Evolutionary conservation across 345 rosid species (phyloP).

Genomic region (Boechera retrofracta): DNA sequence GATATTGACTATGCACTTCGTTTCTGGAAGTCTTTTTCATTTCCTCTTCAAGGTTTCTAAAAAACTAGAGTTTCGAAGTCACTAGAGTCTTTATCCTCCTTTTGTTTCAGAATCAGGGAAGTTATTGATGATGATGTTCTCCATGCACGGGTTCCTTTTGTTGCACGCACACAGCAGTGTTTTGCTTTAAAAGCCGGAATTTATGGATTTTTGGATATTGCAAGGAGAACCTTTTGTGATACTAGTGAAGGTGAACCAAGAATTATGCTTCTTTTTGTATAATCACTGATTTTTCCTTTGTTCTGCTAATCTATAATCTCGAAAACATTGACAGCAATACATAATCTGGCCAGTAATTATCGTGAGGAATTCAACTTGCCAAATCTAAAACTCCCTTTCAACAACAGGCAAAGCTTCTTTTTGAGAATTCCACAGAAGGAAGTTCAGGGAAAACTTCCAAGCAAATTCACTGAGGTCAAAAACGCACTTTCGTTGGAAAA

Average conservation of each 20-base stretch:
- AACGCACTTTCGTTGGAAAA: conserved; percentile 24
- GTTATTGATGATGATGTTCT: conserved; percentile 95
- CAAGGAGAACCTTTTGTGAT: conserved; percentile 92
- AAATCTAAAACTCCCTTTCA: conserved; percentile 94
- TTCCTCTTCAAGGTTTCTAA: conserved; percentile 22
- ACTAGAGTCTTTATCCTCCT: conserved; percentile 28
- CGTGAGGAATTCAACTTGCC: conserved; percentile 89
- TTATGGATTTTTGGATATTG: conserved; percentile 93
- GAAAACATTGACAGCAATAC: conserved; percentile 68
- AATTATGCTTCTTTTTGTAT: conserved; percentile 34
- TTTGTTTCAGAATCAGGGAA: conserved; percentile 72
- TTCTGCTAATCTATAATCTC: conserved; percentile 30
- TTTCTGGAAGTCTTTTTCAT: conserved; percentile 17
- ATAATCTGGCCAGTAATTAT: conserved; percentile 84
- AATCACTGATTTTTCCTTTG: conserved; percentile 8
- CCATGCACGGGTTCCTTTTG: conserved; percentile 92
- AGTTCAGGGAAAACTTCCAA: conserved; percentile 86
- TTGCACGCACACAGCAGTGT: conserved; percentile 98
- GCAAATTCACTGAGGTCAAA: conserved; percentile 86
- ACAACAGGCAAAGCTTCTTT: conserved; percentile 96
- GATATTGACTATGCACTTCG: conserved; percentile 9
- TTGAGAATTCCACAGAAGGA: conserved; percentile 90
- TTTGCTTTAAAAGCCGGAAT: conserved; percentile 96
- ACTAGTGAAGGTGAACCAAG: conserved; percentile 84
- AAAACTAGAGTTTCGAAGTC: conserved; percentile 6